A percentile compares a stretch with the other conserved stretches of the same genome.
phyloP scores from a whole-genome alignment of 2,329 filamentous ascomycete genomes.

The Pyricularia sp. region DNA sequence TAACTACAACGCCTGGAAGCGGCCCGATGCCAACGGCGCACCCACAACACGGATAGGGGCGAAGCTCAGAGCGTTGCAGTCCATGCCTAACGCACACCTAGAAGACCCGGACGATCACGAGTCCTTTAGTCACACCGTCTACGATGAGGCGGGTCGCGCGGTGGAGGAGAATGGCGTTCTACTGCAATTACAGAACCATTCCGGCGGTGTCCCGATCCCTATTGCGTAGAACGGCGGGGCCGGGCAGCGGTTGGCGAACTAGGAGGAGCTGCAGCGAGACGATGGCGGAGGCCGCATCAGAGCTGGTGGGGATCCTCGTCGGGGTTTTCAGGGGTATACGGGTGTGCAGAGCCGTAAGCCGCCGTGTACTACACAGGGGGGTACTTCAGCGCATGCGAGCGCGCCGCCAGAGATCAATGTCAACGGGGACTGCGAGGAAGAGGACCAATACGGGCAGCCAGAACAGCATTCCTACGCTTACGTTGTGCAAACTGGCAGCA shows the following conservation, averaged over 20 bases:
- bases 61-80: conserved; percentile 19
- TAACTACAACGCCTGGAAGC: conserved; percentile 10
- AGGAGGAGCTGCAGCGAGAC: background rate
- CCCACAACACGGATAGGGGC: conserved; percentile 11
- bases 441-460: background rate
- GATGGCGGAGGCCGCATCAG: background rate
- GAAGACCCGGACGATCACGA: conserved; percentile 22
- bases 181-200: background rate
- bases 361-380: background rate
- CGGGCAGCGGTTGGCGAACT: background rate
- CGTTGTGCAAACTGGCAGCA: background rate
- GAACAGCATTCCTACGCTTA: background rate
- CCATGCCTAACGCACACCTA: conserved; percentile 13
- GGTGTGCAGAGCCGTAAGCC: background rate
- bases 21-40: conserved; percentile 11
- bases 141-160: conserved; percentile 20
- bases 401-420: too few species aligned
- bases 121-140: conserved; percentile 24
- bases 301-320: background rate
- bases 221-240: background rate
- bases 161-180: conserved; percentile 20
- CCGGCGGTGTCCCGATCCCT: background rate
- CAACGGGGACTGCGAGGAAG: background rate
- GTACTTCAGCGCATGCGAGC: background rate
- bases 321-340: background rate